Evolutionary conservation across 495 filamentous ascomycete genomes (phyloP), one percentile per base, ranked within the genome.

Genomic region (Penicillium turbatum): DNA sequence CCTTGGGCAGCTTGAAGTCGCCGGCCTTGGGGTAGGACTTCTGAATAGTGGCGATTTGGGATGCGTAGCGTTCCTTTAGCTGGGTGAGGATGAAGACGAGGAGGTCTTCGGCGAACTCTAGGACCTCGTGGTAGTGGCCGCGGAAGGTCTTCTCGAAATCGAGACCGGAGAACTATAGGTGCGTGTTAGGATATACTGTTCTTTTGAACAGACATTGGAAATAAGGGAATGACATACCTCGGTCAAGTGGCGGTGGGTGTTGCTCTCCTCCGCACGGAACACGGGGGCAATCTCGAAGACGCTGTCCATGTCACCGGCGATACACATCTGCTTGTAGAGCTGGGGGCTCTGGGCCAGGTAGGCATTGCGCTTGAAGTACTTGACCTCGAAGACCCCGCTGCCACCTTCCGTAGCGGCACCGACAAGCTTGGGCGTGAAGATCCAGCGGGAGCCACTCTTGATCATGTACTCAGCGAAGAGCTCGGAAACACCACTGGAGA

Each of bases 71-170:
- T 59, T 79, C 77, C 68, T 87, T 75, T 17, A 93, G 78, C 34
- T 86, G 82, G 31, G 82, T 82, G 79, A 98, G 92, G 61, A 98
- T 95, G 71, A 87, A 81, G 55, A 96, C 82, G 61, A 98, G 83
- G 13, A 95, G 86, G 54, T 85, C 74, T 67, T 97, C 93, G 19
- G 95, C 81, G 59, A 88, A 84, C 19, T 83, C 70, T 21, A 89
- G 71, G 34, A 95, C 90, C 68, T 98, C 93, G 66, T 88, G 82
- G 74, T 97, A 97, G 71, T 90, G 81, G 50, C 88, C 74, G 48
- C 87, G 81, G 69, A 97, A 96, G 32, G 90, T 90, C 88, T 96
- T 97, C 67, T 97, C 93, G 63, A 97, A 76, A 88, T 98, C 93
- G 54, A 98, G 87, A 69, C 93, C 93, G 38, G 89, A 90, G 73